Conservation (phyloP, 2,329 filamentous ascomycete species). For the Orbilia brochopaga region DNA sequence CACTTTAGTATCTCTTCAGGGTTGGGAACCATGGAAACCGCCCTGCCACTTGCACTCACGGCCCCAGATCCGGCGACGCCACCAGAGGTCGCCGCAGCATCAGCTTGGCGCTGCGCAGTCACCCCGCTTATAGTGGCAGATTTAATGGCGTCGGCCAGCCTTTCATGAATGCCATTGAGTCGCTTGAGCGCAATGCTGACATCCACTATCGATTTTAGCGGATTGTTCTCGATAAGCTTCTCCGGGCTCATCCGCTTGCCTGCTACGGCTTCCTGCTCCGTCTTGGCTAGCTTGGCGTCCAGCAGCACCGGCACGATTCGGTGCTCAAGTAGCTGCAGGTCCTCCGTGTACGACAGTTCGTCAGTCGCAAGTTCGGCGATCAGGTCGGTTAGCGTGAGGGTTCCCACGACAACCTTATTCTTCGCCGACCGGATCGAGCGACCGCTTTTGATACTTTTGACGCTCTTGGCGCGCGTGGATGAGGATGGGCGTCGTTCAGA, state of each 20-base stretch:
- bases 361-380: slow-evolving; percentile 81
- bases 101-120: neutral
- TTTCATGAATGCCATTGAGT: slow-evolving; percentile 77
- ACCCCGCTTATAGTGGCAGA: slow-evolving; percentile 18
- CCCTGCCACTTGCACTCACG: neutral
- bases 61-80: neutral
- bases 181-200: slow-evolving; percentile 92
- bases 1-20: slow-evolving; percentile 76
- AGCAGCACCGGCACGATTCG: slow-evolving; percentile 93
- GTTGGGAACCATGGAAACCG: slow-evolving; percentile 57
- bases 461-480: slow-evolving; percentile 66
- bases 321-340: slow-evolving; percentile 90
- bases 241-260: slow-evolving; percentile 46
- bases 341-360: slow-evolving; percentile 84
- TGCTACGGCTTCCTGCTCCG: slow-evolving; percentile 59
- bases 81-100: neutral
- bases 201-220: slow-evolving; percentile 85
- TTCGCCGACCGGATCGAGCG: slow-evolving; percentile 42
- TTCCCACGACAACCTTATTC: slow-evolving; percentile 60
- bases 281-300: slow-evolving; percentile 75
- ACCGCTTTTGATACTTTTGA: slow-evolving; percentile 67
- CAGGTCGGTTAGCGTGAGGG: slow-evolving; percentile 75
- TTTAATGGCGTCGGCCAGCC: slow-evolving; percentile 69
- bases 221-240: slow-evolving; percentile 57
- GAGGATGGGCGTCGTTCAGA: slow-evolving; percentile 63